A percentile compares a stretch with the other conserved stretches of the same genome.
Evolutionary conservation across 2,329 filamentous ascomycete species (phyloP).

Genomic region (Peltaster fructicola): DNA sequence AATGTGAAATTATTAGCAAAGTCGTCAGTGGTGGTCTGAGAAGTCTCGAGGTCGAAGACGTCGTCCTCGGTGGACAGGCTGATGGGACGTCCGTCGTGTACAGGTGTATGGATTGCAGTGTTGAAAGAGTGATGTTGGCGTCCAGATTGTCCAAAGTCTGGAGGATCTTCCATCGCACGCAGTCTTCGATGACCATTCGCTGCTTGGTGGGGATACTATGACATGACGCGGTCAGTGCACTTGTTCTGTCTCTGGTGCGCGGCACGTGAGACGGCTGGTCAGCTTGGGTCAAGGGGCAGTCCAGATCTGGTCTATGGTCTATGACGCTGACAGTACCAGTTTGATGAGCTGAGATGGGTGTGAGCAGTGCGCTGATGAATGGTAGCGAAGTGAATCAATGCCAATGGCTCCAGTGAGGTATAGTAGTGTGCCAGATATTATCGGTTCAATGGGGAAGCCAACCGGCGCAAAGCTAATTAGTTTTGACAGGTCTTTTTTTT

Average conservation of each 20-base stretch:
- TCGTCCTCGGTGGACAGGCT: no score
- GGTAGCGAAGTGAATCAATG: slow-evolving; percentile 1
- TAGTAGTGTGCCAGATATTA: no score
- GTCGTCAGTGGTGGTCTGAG: no score
- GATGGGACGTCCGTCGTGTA: no score
- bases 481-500: no score
- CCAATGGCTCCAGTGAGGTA: no score
- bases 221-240: slow-evolving; percentile 1
- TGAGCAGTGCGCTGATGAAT: slow-evolving; percentile 1
- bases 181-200: slow-evolving; percentile 9
- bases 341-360: slow-evolving; percentile 2
- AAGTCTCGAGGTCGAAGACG: no score
- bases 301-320: no score
- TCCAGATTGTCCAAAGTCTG: slow-evolving; percentile 3
- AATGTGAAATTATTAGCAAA: no score
- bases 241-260: neutral
- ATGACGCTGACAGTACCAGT: neutral
- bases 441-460: no score
- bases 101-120: no score
- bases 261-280: neutral
- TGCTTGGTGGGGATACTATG: slow-evolving; percentile 12
- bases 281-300: neutral
- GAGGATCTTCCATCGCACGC: slow-evolving; percentile 10
- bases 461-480: no score
- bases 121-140: slow-evolving; percentile 1